Base-by-base conservation (phyloP, 2,329 filamentous ascomycete genomes). In the Aspergillus ochraceus region DNA sequence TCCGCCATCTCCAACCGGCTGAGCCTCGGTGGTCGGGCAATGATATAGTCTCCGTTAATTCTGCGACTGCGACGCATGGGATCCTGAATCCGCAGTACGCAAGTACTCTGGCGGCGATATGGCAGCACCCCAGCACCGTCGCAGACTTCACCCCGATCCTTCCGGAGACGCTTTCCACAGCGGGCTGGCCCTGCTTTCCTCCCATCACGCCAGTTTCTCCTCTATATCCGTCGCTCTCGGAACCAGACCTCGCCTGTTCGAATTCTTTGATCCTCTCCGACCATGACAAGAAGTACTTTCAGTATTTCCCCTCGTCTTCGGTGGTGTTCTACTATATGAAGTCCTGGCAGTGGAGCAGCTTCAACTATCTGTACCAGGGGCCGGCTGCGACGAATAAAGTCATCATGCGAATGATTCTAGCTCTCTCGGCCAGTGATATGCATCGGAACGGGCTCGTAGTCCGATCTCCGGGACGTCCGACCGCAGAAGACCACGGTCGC, bases 381-480 rank as follows among this genome's bases (percentile, higher is more conserved):
- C 74, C 73, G 2, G 74, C 74, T 4, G 60, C 68, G 6, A 68
- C 67, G 3, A 75, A 71, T 61, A 73, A 71, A 42, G 69, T 76
- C 12, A 74, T 77, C 20, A 77, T 77, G 75, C 71, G 75, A 17
- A 76, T 76, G 72, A 73, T 77, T n/a, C 59, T 77, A 24, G 75
- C 75, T 1, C 56, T 75, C 11, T 71, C 74, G 2, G 72, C 73
- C 4, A 75, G 66, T 52, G 75, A 77, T 36, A 75, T 76, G 71
- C 65, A 76, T 57, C 70, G 72, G 6, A 69, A 70, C 49, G 71
- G 71, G 2, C 55, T 75, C 6, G 59, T 69, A 3, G 59, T 68
- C 2, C 62, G 64, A 39, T 66, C 68, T 2, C 65, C 70, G 1
- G 71, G 70, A 39, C 66, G 66, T 42, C 66, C 70, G 2, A 70